phyloP scores from a whole-genome alignment of 192 early-diverging fungal genomes.

The Backusella circina region DNA sequence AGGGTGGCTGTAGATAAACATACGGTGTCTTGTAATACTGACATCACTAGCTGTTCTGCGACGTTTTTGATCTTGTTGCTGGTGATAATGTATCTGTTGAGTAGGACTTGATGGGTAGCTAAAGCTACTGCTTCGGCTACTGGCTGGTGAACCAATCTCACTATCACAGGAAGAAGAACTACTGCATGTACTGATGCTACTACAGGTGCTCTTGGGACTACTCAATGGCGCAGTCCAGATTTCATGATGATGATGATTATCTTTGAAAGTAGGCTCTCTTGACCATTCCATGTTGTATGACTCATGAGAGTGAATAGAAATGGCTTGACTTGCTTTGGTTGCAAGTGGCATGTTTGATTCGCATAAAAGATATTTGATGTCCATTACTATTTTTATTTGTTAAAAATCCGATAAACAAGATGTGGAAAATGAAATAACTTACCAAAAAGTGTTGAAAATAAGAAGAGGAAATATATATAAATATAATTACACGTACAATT shows the following conservation, averaged over 20 bases:
- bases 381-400: not conserved
- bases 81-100: not conserved
- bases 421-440: not conserved
- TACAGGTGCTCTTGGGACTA: slow-evolving; percentile 10
- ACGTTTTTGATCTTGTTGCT: not conserved
- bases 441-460: not conserved
- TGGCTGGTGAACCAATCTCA: not conserved
- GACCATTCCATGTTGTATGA: not conserved
- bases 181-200: slow-evolving; percentile 9
- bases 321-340: not conserved
- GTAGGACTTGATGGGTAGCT: not conserved
- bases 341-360: not conserved
- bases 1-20: slow-evolving; percentile 11
- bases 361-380: slow-evolving; percentile 15
- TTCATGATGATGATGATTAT: not conserved
- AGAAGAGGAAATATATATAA: not conserved
- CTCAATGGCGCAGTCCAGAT: not conserved
- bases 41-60: slow-evolving; percentile 4
- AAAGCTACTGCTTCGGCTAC: not conserved
- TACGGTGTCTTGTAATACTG: slow-evolving; percentile 8
- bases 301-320: not conserved
- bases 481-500: slow-evolving; percentile 5
- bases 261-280: not conserved
- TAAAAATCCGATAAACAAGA: not conserved
- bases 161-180: not conserved